A percentile compares a stretch with the other conserved stretches of the same genome.
Evolutionary conservation across 2,329 filamentous ascomycete genomes (phyloP).

Genomic region (Pseudovirgaria hyperparasitica): DNA sequence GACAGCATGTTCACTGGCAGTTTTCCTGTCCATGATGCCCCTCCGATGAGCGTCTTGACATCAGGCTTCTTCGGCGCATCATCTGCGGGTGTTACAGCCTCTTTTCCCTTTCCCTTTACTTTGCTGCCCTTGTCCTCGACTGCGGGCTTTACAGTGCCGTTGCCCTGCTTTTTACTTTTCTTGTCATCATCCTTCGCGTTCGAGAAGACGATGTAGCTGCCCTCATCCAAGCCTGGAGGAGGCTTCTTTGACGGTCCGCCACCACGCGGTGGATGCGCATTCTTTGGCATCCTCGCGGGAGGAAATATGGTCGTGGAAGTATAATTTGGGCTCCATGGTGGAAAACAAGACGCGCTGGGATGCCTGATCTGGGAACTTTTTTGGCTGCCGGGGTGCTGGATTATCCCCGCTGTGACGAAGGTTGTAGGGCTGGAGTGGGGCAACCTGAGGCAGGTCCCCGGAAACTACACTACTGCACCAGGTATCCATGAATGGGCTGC

Average conservation of each 20-base stretch:
- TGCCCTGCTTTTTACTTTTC: slow-evolving; percentile 24
- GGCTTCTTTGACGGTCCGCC: slow-evolving; percentile 26
- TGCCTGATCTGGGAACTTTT: neutral
- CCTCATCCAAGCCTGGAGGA: slow-evolving; percentile 32
- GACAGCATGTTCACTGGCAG: slow-evolving; percentile 85
- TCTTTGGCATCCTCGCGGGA: slow-evolving; percentile 32
- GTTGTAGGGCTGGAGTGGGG: no score
- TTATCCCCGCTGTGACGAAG: neutral
- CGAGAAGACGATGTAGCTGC: slow-evolving; percentile 36
- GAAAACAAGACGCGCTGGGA: neutral
- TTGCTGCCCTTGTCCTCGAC: slow-evolving; percentile 10
- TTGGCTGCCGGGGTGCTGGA: neutral
- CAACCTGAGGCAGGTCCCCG: no score
- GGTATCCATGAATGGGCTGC: no score
- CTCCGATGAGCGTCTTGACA: slow-evolving; percentile 71
- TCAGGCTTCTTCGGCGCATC: slow-evolving; percentile 45
- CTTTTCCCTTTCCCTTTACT: slow-evolving; percentile 23
- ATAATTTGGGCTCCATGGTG: slow-evolving; percentile 1
- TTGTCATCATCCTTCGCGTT: slow-evolving; percentile 27
- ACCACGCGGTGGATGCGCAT: slow-evolving; percentile 33
- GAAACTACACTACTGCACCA: no score
- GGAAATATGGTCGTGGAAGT: slow-evolving; percentile 1
- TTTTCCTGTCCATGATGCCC: slow-evolving; percentile 94
- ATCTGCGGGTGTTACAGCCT: slow-evolving; percentile 12
- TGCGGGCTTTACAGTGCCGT: slow-evolving; percentile 6